A percentile compares a stretch with the other conserved stretches of the same genome.
phyloP scores from a whole-genome alignment of 345 rosid species.

The Eucalyptus curtisii region DNA sequence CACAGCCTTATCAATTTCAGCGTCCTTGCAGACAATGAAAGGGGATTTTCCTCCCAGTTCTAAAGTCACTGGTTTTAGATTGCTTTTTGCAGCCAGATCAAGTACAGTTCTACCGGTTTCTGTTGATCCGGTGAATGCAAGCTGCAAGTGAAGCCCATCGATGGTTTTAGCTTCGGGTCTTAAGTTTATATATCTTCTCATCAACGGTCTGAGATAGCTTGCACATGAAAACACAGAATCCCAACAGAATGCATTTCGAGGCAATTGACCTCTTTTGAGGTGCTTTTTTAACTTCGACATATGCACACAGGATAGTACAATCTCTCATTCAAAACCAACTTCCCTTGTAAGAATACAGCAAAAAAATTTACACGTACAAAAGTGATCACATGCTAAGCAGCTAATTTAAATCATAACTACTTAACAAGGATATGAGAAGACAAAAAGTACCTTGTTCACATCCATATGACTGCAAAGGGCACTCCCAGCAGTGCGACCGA shows the following conservation, averaged over 20 bases:
- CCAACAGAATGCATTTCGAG: neutral
- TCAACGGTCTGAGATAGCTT: neutral
- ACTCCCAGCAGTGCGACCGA: slow-evolving; percentile 78
- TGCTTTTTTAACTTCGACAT: neutral
- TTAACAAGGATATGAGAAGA: neutral
- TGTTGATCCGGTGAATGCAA: slow-evolving; percentile 5
- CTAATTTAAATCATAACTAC: neutral
- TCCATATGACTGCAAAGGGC: slow-evolving; percentile 86
- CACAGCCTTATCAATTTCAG: slow-evolving; percentile 5
- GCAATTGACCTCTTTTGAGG: neutral
- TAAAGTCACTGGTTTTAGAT: slow-evolving; percentile 7
- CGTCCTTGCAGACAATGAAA: slow-evolving; percentile 6
- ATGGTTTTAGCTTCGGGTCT: neutral
- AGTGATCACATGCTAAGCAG: neutral
- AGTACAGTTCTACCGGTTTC: neutral
- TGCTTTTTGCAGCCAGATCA: slow-evolving; percentile 1
- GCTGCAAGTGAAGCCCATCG: neutral
- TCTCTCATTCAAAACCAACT: neutral
- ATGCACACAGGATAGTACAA: neutral
- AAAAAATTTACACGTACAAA: neutral
- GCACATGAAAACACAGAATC: neutral
- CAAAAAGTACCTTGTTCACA: slow-evolving; percentile 57
- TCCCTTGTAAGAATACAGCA: neutral
- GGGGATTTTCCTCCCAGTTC: slow-evolving; percentile 14
- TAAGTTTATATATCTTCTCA: neutral